phyloP scores from a whole-genome alignment of 495 filamentous ascomycete species.

The Chaetomidium leptoderma region DNA sequence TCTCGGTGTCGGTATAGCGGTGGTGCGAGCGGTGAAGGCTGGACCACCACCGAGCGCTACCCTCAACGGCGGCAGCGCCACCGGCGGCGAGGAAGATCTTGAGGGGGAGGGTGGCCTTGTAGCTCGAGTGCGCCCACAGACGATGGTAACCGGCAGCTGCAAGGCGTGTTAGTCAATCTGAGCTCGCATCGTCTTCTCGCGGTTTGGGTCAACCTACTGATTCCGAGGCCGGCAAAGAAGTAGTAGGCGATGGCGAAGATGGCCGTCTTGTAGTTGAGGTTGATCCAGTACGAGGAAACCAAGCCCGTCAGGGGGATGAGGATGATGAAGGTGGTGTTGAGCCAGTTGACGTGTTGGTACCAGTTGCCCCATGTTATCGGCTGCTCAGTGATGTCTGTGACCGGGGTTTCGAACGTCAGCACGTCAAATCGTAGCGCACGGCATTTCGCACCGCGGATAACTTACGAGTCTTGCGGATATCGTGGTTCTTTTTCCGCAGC shows the following conservation, averaged over 20 bases:
- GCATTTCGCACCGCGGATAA: not conserved
- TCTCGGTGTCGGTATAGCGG: constrained; percentile 97
- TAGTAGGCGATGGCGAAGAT: constrained; percentile 85
- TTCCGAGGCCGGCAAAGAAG: constrained; percentile 84
- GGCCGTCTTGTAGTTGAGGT: constrained; percentile 69
- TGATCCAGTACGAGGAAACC: constrained; percentile 76
- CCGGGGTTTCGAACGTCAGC: not conserved
- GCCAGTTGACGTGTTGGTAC: constrained; percentile 92
- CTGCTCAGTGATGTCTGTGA: constrained; percentile 49
- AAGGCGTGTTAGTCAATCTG: constrained; percentile 25
- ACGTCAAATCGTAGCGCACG: too few species aligned
- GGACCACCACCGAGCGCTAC: constrained; percentile 96
- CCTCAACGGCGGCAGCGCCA: constrained; percentile 93
- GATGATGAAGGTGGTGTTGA: constrained; percentile 84
- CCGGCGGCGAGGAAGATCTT: constrained; percentile 89
- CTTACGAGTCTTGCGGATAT: constrained; percentile 44
- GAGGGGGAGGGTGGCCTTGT: constrained; percentile 81
- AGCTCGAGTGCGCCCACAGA: constrained; percentile 92
- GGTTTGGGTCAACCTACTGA: constrained; percentile 56
- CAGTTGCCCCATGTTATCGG: constrained; percentile 83
- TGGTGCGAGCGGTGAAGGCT: constrained; percentile 96
- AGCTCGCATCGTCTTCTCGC: not conserved
- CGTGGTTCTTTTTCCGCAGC: constrained; percentile 42
- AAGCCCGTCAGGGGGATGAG: constrained; percentile 74
- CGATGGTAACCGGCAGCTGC: constrained; percentile 68